Evolutionary conservation across 768 basidiomycete genomes (phyloP).

Genomic region (Termitomyces sp.): DNA sequence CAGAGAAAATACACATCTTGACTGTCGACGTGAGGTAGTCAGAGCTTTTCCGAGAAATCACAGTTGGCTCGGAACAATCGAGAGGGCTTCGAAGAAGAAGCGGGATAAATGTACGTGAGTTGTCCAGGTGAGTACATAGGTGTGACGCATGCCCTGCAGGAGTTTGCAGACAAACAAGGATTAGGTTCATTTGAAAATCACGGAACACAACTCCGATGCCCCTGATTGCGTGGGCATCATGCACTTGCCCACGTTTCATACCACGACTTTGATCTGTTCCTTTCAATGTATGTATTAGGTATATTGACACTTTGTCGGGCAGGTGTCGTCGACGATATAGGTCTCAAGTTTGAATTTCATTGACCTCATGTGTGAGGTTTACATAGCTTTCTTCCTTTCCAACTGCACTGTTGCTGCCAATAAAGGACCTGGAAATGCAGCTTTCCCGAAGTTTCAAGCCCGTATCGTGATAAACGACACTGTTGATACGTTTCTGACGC

Average conservation of each 20-base stretch:
- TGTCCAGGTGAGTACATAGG: background rate
- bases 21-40: background rate
- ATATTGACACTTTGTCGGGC: background rate
- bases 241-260: background rate
- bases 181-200: background rate
- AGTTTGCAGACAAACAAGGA: background rate
- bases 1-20: background rate
- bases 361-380: no score
- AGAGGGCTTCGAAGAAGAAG: background rate
- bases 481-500: background rate
- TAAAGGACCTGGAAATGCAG: background rate
- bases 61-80: background rate
- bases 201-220: background rate
- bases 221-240: background rate
- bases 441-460: background rate
- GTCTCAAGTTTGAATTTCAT: no score
- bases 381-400: background rate
- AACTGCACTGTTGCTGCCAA: no score
- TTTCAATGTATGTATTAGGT: background rate
- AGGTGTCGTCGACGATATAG: background rate
- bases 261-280: background rate
- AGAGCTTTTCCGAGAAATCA: background rate
- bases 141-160: background rate
- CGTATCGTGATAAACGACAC: background rate
- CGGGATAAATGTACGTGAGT: background rate